Evolutionary conservation across 2,329 filamentous ascomycete genomes (phyloP), one percentile per base, ranked within the genome.

Genomic region (Neoscytalidium dimidiatum): DNA sequence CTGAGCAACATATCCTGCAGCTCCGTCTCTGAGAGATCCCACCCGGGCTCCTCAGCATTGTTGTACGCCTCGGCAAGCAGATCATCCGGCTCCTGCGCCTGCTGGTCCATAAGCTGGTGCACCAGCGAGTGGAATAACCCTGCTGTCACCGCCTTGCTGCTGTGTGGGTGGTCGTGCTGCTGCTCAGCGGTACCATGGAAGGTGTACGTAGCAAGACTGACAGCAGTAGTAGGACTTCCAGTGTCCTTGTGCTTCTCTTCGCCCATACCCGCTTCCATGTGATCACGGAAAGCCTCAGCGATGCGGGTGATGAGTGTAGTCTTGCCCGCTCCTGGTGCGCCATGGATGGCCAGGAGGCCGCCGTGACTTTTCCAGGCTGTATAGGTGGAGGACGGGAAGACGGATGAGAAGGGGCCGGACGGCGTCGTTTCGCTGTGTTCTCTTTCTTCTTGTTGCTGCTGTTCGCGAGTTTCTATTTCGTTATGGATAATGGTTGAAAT

Each of bases 1-100:
- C 28, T 56, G 52, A 56, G 52, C 33, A 56, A 14, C 17, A 56
- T n/a, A 11, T 56, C 52, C 21, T 56, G 52, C 52, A 56, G 52
- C 52, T 56, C 52, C 31, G 21, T 56, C 13, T 56, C 52, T 13
- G 52, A 56, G 13, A 56, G 21, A 14, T 56, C 52, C 31, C 52
- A 52, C 17, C 49, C 31, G 49, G 8, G 9, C 38, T 41, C 38
- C 49, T 35, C 49, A 11, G 17, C 29, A 28, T 21, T 17, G 29
- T 8, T 52, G 28, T 52, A 31, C 49, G 29, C 49, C 17, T 52
- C 49, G 28, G 28, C 17, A 8, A 48, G 28, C 48, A n/a, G n/a
- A n/a, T 51, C 26, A 17, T 31, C 14, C 11, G n/a, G 49, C 49
- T 19, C 49, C 49, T 33, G 49, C 33, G 29, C 29, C 1, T 41